Base-by-base conservation (phyloP, 768 basidiomycete species). In the Chlorophyllum brunneum region DNA sequence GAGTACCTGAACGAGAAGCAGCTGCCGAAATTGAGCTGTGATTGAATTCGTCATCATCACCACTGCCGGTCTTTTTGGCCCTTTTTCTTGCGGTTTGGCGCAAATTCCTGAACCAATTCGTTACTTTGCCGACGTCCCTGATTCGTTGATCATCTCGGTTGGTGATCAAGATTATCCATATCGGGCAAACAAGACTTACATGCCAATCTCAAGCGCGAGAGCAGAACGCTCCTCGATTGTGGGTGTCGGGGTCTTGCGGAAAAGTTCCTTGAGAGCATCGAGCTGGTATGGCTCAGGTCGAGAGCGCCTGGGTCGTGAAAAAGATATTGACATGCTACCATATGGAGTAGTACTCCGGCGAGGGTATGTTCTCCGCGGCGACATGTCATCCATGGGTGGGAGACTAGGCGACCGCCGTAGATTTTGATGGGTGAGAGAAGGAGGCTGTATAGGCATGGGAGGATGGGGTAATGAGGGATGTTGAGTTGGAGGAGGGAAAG, bases 71-170 rank as follows among this genome's bases (percentile, higher is more conserved):
- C 56, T 70, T 79, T 68, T 76, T 82, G 51, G 79, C 77, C 20
- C 88, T 81, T 67, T 83, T 89, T 37, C 88, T 71, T n/a, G 88
- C 78, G 15, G 86, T 86, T 69, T 92, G 88, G 31, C 88, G 80
- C 52, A 91, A 75, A 63, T 92, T 92, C 30, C 88, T 77, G 75
- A 91, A 91, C 88, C 88, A 92, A 65, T 92, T 92, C 15, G 88
- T 89, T 47, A 92, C 88, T 68, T 88, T 89, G 57, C 83, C 85
- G 51, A 91, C 67, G 67, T 92, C 88, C 88, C 81, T 84, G 61
- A 54, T 51, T 55, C 51, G 48, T 61, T 53, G 54, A 59, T 29
- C 46, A 59, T 34, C 54, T 51, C 50, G 58, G 38, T 48, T 54
- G n/a, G n/a, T n/a, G n/a, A 60, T 40, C 29, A 43, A 47, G 26